Conservation (phyloP, 148 eudicot species). For the Camellia japonica region DNA sequence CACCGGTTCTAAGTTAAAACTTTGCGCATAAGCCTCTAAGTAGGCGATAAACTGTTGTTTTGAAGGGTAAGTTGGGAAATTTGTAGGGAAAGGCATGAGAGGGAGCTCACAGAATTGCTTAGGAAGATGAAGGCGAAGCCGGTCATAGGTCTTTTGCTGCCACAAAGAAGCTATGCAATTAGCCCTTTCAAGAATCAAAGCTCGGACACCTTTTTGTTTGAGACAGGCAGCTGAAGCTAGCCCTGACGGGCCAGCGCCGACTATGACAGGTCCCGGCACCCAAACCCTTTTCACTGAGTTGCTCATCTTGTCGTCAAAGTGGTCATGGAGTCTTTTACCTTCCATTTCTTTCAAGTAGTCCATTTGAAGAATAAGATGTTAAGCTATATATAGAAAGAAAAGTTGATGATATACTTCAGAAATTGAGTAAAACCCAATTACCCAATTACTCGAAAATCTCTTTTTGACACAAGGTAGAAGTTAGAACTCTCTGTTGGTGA, state of each 20-base stretch:
- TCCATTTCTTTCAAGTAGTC: conserved; percentile 35
- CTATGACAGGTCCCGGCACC: conserved; percentile 53
- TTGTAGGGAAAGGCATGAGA: conserved; percentile 38
- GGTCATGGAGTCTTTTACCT: conserved; percentile 49
- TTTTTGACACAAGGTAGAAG: no score
- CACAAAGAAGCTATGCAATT: conserved; percentile 63
- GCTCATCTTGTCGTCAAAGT: conserved; percentile 11
- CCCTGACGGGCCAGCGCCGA: conserved; percentile 77
- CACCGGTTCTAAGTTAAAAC: conserved; percentile 35
- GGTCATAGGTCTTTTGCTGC: conserved; percentile 60
- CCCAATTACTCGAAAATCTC: no score
- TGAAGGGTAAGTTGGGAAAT: conserved; percentile 63
- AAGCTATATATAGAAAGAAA: no score
- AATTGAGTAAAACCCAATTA: no score
- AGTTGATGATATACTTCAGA: no score
- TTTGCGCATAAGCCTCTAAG: conserved; percentile 40
- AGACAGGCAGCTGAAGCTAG: conserved; percentile 59
- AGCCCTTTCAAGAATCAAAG: conserved; percentile 49
- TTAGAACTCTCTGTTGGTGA: no score
- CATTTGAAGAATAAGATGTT: conserved; percentile 9
- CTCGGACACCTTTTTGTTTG: conserved; percentile 40
- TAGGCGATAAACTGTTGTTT: conserved; percentile 56
- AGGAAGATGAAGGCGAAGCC: conserved; percentile 67
- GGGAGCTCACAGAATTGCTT: conserved; percentile 61
- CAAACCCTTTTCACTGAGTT: conserved; percentile 22